These are phyloP conservation scores for Antrodiella citrinella DNA, from an alignment of 768 basidiomycete genomes.

Conservation along the genomic window DNA sequence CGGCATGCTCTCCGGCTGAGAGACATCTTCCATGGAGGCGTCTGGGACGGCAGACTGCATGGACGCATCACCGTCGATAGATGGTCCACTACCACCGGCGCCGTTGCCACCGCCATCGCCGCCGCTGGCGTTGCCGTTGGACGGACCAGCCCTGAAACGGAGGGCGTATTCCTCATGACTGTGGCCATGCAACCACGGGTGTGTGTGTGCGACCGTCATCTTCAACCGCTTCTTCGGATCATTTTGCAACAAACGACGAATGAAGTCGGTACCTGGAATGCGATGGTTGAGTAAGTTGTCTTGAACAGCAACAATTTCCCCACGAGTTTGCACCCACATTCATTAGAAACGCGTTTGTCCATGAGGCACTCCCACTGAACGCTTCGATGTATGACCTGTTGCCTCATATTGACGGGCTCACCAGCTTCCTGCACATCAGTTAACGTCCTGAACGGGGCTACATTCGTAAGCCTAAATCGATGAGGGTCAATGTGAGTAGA, in stretches of 20 bases:
- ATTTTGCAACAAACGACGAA: conserved; percentile 52
- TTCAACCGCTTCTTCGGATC: conserved; percentile 67
- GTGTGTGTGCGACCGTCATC: conserved; percentile 54
- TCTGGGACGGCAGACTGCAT: neutral
- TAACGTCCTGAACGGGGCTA: neutral
- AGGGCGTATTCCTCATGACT: neutral
- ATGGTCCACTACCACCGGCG: neutral
- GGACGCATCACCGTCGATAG: conserved; percentile 3
- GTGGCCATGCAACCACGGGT: conserved; percentile 60
- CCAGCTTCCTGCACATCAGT: conserved; percentile 16
- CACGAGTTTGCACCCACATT: conserved; percentile 25
- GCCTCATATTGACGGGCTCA: too few relatives aligned
- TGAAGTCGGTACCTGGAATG: conserved; percentile 55
- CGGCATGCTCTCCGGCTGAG: conserved; percentile 2
- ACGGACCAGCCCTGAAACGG: neutral
- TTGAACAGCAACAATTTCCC: neutral
- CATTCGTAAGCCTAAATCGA: conserved; percentile 63
- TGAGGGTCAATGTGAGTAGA: conserved; percentile 1
- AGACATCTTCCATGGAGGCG: neutral
- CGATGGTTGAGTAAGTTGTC: neutral
- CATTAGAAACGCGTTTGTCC: too few relatives aligned
- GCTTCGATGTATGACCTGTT: too few relatives aligned
- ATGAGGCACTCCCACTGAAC: too few relatives aligned
- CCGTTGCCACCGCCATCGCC: neutral
- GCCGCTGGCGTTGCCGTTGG: neutral